Evolutionary conservation across 257 asterid genomes (phyloP).

Genomic region (Eustoma russellianum): DNA sequence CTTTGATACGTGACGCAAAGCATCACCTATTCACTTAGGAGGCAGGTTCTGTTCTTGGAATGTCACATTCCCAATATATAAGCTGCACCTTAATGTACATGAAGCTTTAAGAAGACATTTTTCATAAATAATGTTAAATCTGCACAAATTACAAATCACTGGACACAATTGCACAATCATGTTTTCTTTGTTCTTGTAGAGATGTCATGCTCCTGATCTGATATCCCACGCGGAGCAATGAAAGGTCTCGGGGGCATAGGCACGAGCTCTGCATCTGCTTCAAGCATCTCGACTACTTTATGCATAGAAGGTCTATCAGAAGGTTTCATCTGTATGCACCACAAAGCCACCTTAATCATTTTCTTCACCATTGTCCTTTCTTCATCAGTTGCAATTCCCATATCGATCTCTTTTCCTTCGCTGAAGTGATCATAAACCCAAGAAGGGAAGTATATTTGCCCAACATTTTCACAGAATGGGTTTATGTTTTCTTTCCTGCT

Average conservation of each 20-base stretch:
- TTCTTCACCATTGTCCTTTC: slow-evolving; percentile 39
- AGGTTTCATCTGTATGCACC: slow-evolving; percentile 49
- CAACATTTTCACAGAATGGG: slow-evolving; percentile 13
- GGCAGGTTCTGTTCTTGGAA: too few relatives aligned
- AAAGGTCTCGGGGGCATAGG: slow-evolving; percentile 38
- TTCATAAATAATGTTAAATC: too few relatives aligned
- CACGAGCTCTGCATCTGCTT: slow-evolving; percentile 23
- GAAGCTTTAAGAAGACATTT: too few relatives aligned
- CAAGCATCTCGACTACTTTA: slow-evolving; percentile 43
- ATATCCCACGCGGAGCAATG: slow-evolving; percentile 14
- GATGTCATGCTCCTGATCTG: neutral
- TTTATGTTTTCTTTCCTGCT: slow-evolving; percentile 23
- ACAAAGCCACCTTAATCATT: slow-evolving; percentile 36
- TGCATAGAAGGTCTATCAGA: slow-evolving; percentile 38
- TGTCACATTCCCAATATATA: too few relatives aligned
- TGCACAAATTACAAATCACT: too few relatives aligned
- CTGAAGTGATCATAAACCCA: slow-evolving; percentile 35
- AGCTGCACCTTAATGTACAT: too few relatives aligned
- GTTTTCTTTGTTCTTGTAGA: too few relatives aligned
- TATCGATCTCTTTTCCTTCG: slow-evolving; percentile 28
- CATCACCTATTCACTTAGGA: too few relatives aligned
- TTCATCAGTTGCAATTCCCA: slow-evolving; percentile 19
- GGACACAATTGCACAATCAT: too few relatives aligned
- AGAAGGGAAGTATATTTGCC: slow-evolving; percentile 35
- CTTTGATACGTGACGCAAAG: too few relatives aligned